Evolutionary conservation across 1,139 yeast genomes (phyloP), one percentile per base, ranked within the genome.

Genomic region (Saccharomyces hybrid): DNA sequence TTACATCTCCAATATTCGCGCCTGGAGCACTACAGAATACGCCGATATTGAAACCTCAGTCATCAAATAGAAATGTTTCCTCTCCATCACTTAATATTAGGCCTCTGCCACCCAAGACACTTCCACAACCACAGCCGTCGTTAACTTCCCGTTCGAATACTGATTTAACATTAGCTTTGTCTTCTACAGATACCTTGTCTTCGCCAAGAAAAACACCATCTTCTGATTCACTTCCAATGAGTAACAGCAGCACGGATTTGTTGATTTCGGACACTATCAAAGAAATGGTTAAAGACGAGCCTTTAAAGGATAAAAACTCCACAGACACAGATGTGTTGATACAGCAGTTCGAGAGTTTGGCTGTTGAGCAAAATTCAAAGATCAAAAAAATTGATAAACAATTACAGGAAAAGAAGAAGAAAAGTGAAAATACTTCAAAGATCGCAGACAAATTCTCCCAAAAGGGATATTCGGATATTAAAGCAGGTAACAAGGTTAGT

Each of bases 401-500:
- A 47, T 55, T 69, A 16, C 61, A 60, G 51, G 58, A 58, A 53
- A 62, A 59, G 52, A 64, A 64, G 48, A 58, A 61, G 27, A 54
- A 53, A n/a, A 59, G 59, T 14, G 63, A 59, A 24, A 60, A 59
- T 2, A 58, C 56, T 5, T 51, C 52, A 21, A 59, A 54, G 28
- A 38, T 24, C 19, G 42, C 55, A 3, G 53, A 55, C 8, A 61
- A 60, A 49, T 66, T 67, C 50, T 63, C 70, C 6, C 54, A 53
- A 9, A 76, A 73, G 55, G 75, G 75, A 51, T 68, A 67, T 53
- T 80, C 83, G 1, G 82, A 78, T 4, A 76, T 80, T 11, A 65
- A 81, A 42, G 59, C 65, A 1, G 82, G 81, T 5, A 70, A 79
- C 48, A 81, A 78, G 66, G 86, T 81, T 2, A 76, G 81, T 21